Percentiles rank a stretch among this genome's conserved stretches.
These are phyloP conservation scores for Volvox carteri DNA, from an alignment of 163 green algal genomes.

Conservation along the genomic window DNA sequence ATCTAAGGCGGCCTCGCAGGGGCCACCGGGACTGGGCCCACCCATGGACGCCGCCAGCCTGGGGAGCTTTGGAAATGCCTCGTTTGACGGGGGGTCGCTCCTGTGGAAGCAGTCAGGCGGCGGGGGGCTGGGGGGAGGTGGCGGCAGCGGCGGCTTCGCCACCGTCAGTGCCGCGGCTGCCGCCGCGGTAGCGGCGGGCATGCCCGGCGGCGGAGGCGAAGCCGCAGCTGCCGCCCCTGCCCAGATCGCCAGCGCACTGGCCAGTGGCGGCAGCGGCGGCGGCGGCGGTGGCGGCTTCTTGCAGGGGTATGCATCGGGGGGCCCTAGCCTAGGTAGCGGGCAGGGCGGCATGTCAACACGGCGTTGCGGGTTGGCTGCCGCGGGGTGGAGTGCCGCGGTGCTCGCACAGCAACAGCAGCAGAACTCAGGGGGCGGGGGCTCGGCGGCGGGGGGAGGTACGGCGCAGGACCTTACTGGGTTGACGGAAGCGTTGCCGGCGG, in stretches of 20 bases:
- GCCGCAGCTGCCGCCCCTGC: too few species aligned
- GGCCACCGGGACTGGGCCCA: too few species aligned
- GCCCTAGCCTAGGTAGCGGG: too few species aligned
- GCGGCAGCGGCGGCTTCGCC: not conserved
- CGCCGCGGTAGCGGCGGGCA: not conserved
- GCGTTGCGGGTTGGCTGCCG: slow-evolving; percentile 24
- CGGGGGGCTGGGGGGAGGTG: not conserved
- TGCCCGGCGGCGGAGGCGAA: too few species aligned
- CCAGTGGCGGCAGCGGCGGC: not conserved
- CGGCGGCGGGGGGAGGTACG: not conserved
- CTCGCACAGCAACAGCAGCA: not conserved
- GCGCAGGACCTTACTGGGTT: too few species aligned
- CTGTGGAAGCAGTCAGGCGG: not conserved
- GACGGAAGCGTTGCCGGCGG: too few species aligned
- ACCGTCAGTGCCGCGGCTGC: not conserved
- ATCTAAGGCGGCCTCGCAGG: not conserved
- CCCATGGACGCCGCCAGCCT: not conserved
- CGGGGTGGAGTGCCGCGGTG: not conserved
- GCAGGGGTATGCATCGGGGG: not conserved
- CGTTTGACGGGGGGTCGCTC: not conserved
- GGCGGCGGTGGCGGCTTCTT: not conserved
- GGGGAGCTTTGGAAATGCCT: not conserved
- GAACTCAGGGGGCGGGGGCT: not conserved
- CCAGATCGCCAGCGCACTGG: not conserved
- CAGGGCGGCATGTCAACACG: too few species aligned